Evolutionary conservation across 108 stramenopile genomes (phyloP).

Genomic region (Fragilariopsis cylindrus): DNA sequence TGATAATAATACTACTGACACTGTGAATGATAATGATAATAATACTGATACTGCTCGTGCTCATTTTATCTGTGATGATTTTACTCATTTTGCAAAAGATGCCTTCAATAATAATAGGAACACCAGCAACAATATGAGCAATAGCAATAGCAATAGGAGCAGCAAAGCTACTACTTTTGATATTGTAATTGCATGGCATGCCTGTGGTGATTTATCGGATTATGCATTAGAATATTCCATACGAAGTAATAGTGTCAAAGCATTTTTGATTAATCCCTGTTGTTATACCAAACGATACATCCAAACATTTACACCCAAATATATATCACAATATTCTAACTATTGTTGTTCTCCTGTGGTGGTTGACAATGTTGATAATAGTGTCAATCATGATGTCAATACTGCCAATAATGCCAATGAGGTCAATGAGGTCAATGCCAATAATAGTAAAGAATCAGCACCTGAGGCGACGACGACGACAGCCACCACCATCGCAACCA

Average conservation of each 20-base stretch:
- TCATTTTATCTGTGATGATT: not conserved
- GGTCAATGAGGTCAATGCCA: not conserved
- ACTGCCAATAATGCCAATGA: not conserved
- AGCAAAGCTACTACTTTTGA: conserved; percentile 1
- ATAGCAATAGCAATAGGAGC: not conserved
- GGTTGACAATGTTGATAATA: not conserved
- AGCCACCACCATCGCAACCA: too few relatives aligned
- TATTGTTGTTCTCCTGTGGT: not conserved
- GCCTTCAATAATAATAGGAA: not conserved
- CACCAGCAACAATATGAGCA: not conserved
- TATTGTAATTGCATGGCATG: conserved; percentile 44
- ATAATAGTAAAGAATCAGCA: not conserved
- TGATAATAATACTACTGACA: too few relatives aligned
- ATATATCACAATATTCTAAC: not conserved
- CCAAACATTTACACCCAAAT: not conserved
- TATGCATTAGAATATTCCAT: conserved; percentile 43
- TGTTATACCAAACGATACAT: conserved; percentile 38
- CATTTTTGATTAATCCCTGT: conserved; percentile 47
- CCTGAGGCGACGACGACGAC: too few relatives aligned
- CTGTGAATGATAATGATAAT: too few relatives aligned
- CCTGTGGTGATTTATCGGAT: conserved; percentile 68
- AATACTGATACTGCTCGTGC: not conserved
- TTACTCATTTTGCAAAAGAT: not conserved
- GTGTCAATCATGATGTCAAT: not conserved
- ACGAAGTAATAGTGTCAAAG: not conserved